Percentiles rank a stretch among this genome's conserved stretches.
These are phyloP conservation scores for Leucosporidium scottii DNA, from an alignment of 768 basidiomycete species.

Conservation along the genomic window DNA sequence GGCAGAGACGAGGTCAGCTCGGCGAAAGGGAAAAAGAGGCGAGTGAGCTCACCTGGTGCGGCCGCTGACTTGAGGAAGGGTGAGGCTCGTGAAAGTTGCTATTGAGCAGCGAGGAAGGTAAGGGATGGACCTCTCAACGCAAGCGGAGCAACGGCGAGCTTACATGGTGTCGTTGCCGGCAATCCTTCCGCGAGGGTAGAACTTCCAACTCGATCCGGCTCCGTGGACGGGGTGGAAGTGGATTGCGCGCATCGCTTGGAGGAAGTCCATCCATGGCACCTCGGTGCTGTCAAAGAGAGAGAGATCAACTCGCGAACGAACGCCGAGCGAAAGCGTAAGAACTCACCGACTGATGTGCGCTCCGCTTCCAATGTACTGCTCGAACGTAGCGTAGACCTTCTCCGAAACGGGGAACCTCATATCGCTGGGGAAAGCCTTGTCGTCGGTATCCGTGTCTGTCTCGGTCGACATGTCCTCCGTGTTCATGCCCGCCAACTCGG, in stretches of 20 bases:
- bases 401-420: background rate
- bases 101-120: background rate
- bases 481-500: background rate
- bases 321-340: background rate
- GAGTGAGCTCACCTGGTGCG: constrained; percentile 2
- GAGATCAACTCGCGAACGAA: background rate
- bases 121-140: too few relatives aligned
- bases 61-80: background rate
- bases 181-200: constrained; percentile 2
- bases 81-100: constrained; percentile 17
- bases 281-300: constrained; percentile 1
- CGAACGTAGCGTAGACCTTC: constrained; percentile 1
- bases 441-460: background rate
- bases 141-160: background rate
- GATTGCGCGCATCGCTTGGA: constrained; percentile 8
- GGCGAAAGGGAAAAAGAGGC: background rate
- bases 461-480: background rate
- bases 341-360: background rate
- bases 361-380: background rate
- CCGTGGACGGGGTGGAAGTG: constrained; percentile 6
- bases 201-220: constrained; percentile 9
- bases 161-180: constrained; percentile 6
- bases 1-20: too few relatives aligned
- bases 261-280: constrained; percentile 14
- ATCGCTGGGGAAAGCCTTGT: background rate